phyloP scores from a whole-genome alignment of 306 rosid species.

The Fagus crenata region DNA sequence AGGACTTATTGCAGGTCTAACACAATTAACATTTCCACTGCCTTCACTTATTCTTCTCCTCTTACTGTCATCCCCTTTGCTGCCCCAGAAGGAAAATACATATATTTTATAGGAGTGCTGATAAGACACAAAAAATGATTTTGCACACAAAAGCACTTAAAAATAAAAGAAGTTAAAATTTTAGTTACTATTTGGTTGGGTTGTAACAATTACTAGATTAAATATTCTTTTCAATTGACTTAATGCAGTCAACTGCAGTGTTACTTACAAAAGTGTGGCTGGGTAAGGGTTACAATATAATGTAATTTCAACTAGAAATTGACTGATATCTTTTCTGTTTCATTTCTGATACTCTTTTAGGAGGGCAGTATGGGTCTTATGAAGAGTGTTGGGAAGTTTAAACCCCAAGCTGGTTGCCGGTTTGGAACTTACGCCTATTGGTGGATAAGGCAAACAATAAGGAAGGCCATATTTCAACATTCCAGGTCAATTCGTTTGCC shows the following conservation, averaged over 20 bases:
- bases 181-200: background rate
- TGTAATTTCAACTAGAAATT: conserved; percentile 16
- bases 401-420: conserved; percentile 85
- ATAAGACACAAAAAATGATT: background rate
- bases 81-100: background rate
- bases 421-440: conserved; percentile 83
- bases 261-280: conserved; percentile 1
- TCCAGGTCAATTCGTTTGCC: conserved; percentile 86
- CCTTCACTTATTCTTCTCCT: background rate
- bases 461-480: conserved; percentile 74
- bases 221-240: background rate
- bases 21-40: background rate
- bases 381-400: conserved; percentile 81
- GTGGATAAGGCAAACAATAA: conserved; percentile 77
- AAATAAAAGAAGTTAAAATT: background rate
- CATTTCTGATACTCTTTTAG: conserved; percentile 42
- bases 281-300: background rate
- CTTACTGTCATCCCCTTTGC: too few relatives aligned
- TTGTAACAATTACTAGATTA: background rate
- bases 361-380: conserved; percentile 90
- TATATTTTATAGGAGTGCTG: background rate
- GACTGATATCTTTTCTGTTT: conserved; percentile 17
- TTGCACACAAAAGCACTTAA: background rate
- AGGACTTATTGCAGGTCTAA: conserved; percentile 84
- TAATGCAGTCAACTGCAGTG: background rate